Evolutionary conservation across 2,329 filamentous ascomycete genomes (phyloP), one percentile per base, ranked within the genome.

Genomic region (Colletotrichum chrysophilum): DNA sequence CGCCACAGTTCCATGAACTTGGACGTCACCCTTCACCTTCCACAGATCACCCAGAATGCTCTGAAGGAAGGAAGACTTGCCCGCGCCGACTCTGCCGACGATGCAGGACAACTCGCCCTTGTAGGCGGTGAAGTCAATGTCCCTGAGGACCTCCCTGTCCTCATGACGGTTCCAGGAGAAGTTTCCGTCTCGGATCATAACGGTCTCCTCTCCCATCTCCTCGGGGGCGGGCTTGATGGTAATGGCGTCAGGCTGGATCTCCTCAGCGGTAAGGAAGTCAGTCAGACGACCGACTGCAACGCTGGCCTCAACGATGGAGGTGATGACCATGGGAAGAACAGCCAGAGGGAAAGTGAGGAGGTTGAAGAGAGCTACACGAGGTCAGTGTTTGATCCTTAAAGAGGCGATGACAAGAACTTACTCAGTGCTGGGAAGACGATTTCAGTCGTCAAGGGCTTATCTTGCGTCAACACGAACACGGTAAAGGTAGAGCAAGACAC

Each of bases 401-500:
- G n/a, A 5, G 14, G 14, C 13, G 14, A 13, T 3, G 10, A 13
- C 9, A 18, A 34, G 26, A 18, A 69, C 79, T 36, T 79, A 82
- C 82, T 80, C n/a, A 92, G 84, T 8, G 96, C 96, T 9, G 97
- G 97, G 86, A 99, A 99, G 24, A 99, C 95, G 79, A 99, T 97
- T 1, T 98, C 96, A 1, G 96, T 98, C 3, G 95, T 97, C 81
- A 99, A 86, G 5, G 97, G 95, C 73, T 89, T 89, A 79, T 97
- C 90, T 76, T 93, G 93, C 1, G 95, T 97, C 79, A 98, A 89
- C 38, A 98, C 97, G 80, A 98, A 99, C 34, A 98, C 94, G 12
- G 95, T 93, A 82, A 99, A 99, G 0, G 97, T 99, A 12, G 95
- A 95, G 87, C 97, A 99, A 2, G 97, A 98, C 4, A 99, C 97